These are phyloP conservation scores for Rhizodiscina lignyota DNA, from an alignment of 495 filamentous ascomycete species.

Conservation along the genomic window DNA sequence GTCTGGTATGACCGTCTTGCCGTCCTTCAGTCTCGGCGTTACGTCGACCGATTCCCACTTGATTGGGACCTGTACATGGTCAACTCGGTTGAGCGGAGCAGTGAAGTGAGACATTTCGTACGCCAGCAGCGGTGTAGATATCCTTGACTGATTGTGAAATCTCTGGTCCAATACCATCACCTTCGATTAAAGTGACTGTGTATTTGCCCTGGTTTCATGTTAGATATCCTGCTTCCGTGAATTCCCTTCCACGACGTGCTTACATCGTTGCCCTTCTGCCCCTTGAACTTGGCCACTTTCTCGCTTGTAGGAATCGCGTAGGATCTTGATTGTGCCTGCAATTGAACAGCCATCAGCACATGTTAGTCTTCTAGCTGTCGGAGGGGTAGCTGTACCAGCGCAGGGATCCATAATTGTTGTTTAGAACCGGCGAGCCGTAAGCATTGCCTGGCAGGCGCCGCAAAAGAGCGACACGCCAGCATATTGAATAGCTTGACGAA, in stretches of 20 bases:
- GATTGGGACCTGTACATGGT: constrained; percentile 53
- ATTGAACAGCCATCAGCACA: no score
- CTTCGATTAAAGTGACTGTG: constrained; percentile 92
- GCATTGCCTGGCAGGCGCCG: constrained; percentile 37
- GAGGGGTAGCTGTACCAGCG: no score
- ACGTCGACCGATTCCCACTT: constrained; percentile 97
- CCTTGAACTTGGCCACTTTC: constrained; percentile 82
- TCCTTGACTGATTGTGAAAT: constrained; percentile 95
- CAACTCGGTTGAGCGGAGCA: constrained; percentile 9
- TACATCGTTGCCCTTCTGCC: constrained; percentile 77
- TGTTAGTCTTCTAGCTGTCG: no score
- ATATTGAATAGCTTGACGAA: no score
- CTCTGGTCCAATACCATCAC: constrained; percentile 95
- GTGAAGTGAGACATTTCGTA: constrained; percentile 23
- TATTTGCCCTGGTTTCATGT: constrained; percentile 59
- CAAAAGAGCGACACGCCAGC: constrained; percentile 42
- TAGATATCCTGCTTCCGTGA: constrained; percentile 1
- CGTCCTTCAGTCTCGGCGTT: constrained; percentile 78
- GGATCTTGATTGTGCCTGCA: constrained; percentile 17
- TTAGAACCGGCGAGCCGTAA: no score
- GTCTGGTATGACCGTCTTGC: constrained; percentile 80
- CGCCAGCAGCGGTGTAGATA: constrained; percentile 89
- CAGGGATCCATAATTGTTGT: no score
- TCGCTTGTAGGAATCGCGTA: constrained; percentile 42
- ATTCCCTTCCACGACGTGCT: constrained; percentile 15